A percentile compares a stretch with the other conserved stretches of the same genome.
phyloP scores from a whole-genome alignment of 345 rosid genomes.

The Euphorbia tirucalli region DNA sequence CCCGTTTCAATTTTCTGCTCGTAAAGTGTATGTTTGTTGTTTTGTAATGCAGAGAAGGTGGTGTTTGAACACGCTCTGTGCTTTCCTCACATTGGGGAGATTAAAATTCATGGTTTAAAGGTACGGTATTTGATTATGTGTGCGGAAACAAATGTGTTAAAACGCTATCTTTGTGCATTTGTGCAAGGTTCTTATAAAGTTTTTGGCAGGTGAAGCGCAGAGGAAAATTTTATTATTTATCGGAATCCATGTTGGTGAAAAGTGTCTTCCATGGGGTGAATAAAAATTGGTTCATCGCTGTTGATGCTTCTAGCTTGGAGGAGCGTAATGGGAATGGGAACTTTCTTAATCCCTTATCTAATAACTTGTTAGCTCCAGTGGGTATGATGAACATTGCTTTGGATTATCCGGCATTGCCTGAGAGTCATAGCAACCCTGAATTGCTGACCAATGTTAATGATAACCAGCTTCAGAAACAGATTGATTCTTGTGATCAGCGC shows the following conservation, averaged over 20 bases:
- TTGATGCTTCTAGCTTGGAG: conserved; percentile 42
- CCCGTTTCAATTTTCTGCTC: not conserved
- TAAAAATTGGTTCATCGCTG: conserved; percentile 47
- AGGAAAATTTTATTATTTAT: conserved; percentile 45
- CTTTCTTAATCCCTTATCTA: conserved; percentile 6
- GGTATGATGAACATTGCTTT: conserved; percentile 6
- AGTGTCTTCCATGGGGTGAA: conserved; percentile 45
- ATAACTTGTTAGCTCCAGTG: conserved; percentile 5
- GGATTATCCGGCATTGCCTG: conserved; percentile 14
- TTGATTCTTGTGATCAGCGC: conserved; percentile 6
- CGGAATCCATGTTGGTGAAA: conserved; percentile 46
- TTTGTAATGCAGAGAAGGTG: conserved; percentile 44
- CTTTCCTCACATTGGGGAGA: conserved; percentile 49
- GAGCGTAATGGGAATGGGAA: conserved; percentile 11
- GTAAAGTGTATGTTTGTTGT: not conserved
- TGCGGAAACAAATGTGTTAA: not conserved
- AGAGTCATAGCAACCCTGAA: too few relatives aligned
- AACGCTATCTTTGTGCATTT: not conserved
- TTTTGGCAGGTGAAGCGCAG: conserved; percentile 42
- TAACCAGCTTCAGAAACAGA: conserved; percentile 13
- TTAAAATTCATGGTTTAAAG: conserved; percentile 50
- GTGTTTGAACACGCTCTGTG: conserved; percentile 38
- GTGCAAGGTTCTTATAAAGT: not conserved
- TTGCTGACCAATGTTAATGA: conserved; percentile 8
- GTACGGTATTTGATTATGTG: conserved; percentile 20